phyloP scores from a whole-genome alignment of 2,329 filamentous ascomycete species.

The Alternaria gaisen region DNA sequence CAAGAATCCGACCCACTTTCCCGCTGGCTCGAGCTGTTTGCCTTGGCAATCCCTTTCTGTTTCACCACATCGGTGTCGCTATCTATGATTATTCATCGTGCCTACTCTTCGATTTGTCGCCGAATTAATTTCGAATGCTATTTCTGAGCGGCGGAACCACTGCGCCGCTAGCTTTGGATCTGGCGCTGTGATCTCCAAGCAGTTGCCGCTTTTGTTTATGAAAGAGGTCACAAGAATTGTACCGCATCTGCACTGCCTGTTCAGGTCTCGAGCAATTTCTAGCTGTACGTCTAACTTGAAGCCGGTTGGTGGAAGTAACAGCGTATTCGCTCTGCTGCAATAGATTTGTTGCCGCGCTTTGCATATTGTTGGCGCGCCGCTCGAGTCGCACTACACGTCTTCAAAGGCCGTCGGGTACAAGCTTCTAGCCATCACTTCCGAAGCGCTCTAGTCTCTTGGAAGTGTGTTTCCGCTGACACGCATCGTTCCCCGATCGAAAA shows the following conservation, averaged over 20 bases:
- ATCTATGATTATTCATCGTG: not conserved
- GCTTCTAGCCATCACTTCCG: not conserved
- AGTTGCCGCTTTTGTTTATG: not conserved
- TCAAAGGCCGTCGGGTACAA: not conserved
- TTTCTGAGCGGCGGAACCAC: not conserved
- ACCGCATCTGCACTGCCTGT: not conserved
- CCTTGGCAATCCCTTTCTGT: not conserved
- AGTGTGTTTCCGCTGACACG: not conserved
- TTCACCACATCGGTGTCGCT: not conserved
- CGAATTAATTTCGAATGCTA: not conserved
- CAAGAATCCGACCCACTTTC: slow-evolving; percentile 9
- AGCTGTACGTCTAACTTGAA: not conserved
- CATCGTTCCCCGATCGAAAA: not conserved
- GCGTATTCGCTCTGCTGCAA: not conserved
- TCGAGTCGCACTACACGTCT: not conserved
- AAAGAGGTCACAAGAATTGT: not conserved
- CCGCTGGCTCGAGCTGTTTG: not conserved
- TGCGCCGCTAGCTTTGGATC: not conserved
- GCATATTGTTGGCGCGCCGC: not conserved
- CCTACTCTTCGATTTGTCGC: not conserved
- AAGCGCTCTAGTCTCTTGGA: not conserved
- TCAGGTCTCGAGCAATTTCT: not conserved
- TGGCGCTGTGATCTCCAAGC: not conserved
- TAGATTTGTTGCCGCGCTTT: not conserved
- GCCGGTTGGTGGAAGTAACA: slow-evolving; percentile 7